Evolutionary conservation across 75 land plant genomes (phyloP), one percentile per base, ranked within the genome.

Genomic region (Ceratopteris richardii): DNA sequence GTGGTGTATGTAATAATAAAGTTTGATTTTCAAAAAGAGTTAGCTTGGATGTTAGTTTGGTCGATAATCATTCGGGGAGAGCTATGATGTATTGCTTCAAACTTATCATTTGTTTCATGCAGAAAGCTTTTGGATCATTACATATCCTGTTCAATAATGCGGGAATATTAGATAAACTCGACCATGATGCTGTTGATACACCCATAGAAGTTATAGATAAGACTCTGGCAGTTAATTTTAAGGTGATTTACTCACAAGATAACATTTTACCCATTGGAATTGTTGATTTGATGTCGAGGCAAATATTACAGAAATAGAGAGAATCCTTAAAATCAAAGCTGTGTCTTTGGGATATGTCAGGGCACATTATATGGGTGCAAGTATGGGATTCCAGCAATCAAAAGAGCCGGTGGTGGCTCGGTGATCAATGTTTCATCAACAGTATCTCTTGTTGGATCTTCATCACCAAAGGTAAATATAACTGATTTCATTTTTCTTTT

Each of bases 351-450:
- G 1, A 0, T 31, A n/a, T n/a, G n/a, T n/a, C n/a, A 63, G 65
- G 65, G 65, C 1, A 47, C 48, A 26, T 48, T 63, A 23, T 73
- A 73, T 29, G 76, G 76, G 13, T 73, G 76, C 57, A 66, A 58
- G 44, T 73, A 73, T 56, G 76, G 76, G 19, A 73, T 73, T 24
- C 76, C 76, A 0, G 76, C 76, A n/a, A 73, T 73, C 40, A 66
- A 59, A 31, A 66, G 76, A 36, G 33, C 70, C 14, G 76, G 76
- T 29, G 76, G 76, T 44, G 76, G 76, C 42, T 66, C 76, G 11
- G 59, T 73, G 16, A 73, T 73, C 41, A 73, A 73, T 31, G 68
- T 71, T 29, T 73, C 76, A 19, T 73, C 76, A 16, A 68, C 64
- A 23, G 76, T 66, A 16, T 68, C 70, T 2, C 57, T 73, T 46